Percentiles rank a stretch among this genome's conserved stretches.
Conservation (phyloP, 805 yeast genomes). For the Candida mattraensis region DNA sequence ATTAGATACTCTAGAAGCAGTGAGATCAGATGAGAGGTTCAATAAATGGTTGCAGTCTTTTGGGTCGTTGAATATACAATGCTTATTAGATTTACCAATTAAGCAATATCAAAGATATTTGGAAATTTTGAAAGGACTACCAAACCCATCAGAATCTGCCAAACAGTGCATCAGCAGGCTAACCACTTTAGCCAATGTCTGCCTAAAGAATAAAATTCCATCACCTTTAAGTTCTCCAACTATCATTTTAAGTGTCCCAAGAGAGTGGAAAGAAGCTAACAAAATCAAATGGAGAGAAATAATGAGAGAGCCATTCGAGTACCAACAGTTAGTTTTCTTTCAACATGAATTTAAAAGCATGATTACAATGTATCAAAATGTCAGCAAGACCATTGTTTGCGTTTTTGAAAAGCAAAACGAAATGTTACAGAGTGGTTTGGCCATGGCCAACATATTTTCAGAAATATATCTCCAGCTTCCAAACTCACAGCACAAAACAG, state of each 20-base stretch:
- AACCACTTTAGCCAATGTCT: neutral
- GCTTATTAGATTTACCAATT: conserved; percentile 10
- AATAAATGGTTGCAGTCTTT: conserved; percentile 15
- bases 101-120: conserved; percentile 5
- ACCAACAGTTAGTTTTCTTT: conserved; percentile 21
- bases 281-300: conserved; percentile 25
- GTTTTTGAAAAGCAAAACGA: conserved; percentile 17
- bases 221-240: conserved; percentile 12
- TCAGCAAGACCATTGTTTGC: conserved; percentile 8
- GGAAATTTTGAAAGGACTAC: conserved; percentile 4
- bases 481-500: neutral
- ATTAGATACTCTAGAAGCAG: conserved; percentile 2
- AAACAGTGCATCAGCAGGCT: conserved; percentile 5
- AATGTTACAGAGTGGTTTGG: conserved; percentile 9
- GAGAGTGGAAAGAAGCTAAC: conserved; percentile 21
- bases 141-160: conserved; percentile 2
- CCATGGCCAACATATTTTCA: conserved; percentile 14
- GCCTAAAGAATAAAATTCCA: neutral
- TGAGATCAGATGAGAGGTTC: conserved; percentile 11
- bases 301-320: conserved; percentile 14
- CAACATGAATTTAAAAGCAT: conserved; percentile 16
- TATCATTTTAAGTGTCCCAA: conserved; percentile 21
- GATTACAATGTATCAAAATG: conserved; percentile 7
- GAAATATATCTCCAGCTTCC: conserved; percentile 16
- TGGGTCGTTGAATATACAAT: conserved; percentile 5